A percentile compares a stretch with the other conserved stretches of the same genome.
Conservation (phyloP, 345 rosid species). For the Limnanthes douglasii region DNA sequence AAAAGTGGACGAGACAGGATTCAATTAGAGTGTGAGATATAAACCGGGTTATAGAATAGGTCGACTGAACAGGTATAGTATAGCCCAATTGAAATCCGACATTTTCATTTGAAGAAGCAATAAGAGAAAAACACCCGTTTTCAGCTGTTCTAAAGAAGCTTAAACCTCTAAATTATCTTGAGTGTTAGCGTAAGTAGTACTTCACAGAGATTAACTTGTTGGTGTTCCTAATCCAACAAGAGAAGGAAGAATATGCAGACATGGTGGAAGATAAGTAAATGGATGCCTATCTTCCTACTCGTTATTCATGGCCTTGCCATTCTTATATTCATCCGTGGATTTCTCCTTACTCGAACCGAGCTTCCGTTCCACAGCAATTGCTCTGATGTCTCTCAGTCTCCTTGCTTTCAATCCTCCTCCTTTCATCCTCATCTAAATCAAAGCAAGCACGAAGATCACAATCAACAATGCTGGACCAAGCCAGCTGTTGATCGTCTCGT, state of each 20-base stretch:
- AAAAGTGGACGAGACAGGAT: too few species aligned
- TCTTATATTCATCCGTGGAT: slow-evolving; percentile 64
- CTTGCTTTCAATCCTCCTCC: slow-evolving; percentile 25
- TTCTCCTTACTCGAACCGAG: slow-evolving; percentile 87
- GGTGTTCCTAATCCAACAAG: too few species aligned
- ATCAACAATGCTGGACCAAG: slow-evolving; percentile 44
- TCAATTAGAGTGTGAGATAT: too few species aligned
- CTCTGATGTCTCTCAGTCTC: slow-evolving; percentile 52
- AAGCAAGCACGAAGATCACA: slow-evolving; percentile 8
- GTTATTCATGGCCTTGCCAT: slow-evolving; percentile 42
- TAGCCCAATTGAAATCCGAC: too few species aligned
- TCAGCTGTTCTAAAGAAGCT: too few species aligned
- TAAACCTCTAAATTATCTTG: too few species aligned
- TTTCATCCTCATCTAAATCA: slow-evolving; percentile 4
- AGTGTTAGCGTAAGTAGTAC: too few species aligned
- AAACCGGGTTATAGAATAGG: too few species aligned
- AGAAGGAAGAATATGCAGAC: slow-evolving; percentile 17
- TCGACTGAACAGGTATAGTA: too few species aligned
- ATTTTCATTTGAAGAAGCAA: too few species aligned
- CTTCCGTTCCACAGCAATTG: slow-evolving; percentile 56
- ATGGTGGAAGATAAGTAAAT: slow-evolving; percentile 10
- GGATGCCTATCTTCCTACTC: slow-evolving; percentile 16
- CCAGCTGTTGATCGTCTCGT: slow-evolving; percentile 57
- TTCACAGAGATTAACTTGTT: too few species aligned
- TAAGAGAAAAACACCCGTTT: too few species aligned